Evolutionary conservation across 495 filamentous ascomycete genomes (phyloP), one percentile per base, ranked within the genome.

Genomic region (Podospora comata): DNA sequence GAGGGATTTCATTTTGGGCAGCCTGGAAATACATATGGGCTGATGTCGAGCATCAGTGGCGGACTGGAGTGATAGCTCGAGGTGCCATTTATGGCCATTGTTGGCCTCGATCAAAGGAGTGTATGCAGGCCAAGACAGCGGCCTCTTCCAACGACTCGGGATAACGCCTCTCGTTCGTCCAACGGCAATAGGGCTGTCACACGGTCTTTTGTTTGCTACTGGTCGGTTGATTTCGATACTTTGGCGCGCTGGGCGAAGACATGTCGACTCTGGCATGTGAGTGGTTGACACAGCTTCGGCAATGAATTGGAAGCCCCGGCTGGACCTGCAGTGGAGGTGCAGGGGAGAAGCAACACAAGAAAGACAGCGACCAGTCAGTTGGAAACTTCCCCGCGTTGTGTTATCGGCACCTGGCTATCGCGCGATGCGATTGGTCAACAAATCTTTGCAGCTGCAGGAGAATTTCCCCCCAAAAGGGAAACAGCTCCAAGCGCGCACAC

Each of bases 141-240:
- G 23, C 55, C n/a, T 20, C 55, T 58, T 26, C 55, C 55, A 58
- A 58, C 55, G 3, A 58, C 55, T 26, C 11, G 55, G 55, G 1
- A 20, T 19, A 58, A 58, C 55, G 55, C 55, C 55, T 58, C 55
- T 58, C 55, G 55, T 58, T 58, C 55, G 55, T 58, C 23, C n/a
- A 58, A 20, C n/a, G n/a, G n/a, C 55, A 20, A 19, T 26, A 19
- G n/a, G n/a, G 55, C 55, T 58, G 55, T 58, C 55, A 58, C 55
- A 58, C n/a, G 55, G n/a, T 19, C 23, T 58, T 9, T 9, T 58
- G 55, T 58, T 58, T 58, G 55, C 55, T 58, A 58, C 55, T 58
- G 55, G 55, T 26, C 23, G 55, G 55, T 20, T 19, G 55, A 58
- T 58, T 58, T 58, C 55, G n/a, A 58, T 58, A 58, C 55, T 58